Evolutionary conservation across 495 filamentous ascomycete species (phyloP), one percentile per base, ranked within the genome.

Genomic region (Penicillium robsamsonii): DNA sequence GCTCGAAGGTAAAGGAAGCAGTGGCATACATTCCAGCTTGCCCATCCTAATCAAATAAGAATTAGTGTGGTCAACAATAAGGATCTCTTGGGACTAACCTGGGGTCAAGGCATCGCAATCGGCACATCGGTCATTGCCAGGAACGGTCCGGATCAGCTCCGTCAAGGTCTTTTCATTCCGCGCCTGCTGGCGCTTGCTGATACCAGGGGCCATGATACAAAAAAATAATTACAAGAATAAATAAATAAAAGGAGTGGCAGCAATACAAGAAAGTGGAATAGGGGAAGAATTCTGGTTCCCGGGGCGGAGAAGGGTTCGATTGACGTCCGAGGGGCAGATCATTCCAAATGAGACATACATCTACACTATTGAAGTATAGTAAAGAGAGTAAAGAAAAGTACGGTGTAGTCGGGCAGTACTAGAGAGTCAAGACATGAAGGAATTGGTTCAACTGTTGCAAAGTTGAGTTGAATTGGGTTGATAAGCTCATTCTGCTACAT

Each of bases 171-270:
- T 90, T 79, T 98, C 94, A 73, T 97, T 96, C 77, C 94, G 92
- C 81, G 87, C 89, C 79, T 96, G 92, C 75, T 96, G 89, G 68
- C 94, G 92, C 83, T 97, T 98, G 79, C 84, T 96, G 55, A 85
- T 76, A 41, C 75, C 73, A 13, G 70, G 71, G 10, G 79, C 74
- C 82, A 86, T 86, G 59, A 12, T 71, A 57, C 64, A 51, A 35
- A 15, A 25, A 44, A 44, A 38, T 22, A 49, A 49, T 55, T 50
- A 49, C 35, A 53, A 45, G 35, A 55, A 52, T 18, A 52, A 18
- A 42, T 29, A 22, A 41, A 31, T 35, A 30, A 9, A 63, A 59
- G 47, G 51, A 66, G 57, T 58, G 54, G 60, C 57, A 54, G 55
- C 45, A 60, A 60, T 58, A 60, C 49, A 57, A 54, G 24, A 30